Percentiles rank a stretch among this genome's conserved stretches.
phyloP scores from a whole-genome alignment of 352 stramenopile genomes.

The Aphanomyces invadans region DNA sequence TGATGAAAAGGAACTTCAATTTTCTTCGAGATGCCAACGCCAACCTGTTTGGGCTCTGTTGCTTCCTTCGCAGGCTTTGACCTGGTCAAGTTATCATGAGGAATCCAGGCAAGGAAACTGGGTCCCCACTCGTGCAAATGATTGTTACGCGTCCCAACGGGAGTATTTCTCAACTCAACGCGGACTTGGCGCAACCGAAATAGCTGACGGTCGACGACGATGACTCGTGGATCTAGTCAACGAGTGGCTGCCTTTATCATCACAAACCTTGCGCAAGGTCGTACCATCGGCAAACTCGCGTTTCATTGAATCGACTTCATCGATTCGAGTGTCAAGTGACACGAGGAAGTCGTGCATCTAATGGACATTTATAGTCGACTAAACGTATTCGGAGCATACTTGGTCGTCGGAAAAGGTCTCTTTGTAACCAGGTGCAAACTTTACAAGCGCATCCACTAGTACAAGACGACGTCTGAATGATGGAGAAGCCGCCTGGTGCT shows the following conservation, averaged over 20 bases:
- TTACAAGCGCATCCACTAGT: conserved; percentile 17
- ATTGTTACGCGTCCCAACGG: not conserved
- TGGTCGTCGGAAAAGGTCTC: not conserved
- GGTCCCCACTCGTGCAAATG: conserved; percentile 3
- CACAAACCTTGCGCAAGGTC: not conserved
- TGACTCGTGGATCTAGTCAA: conserved; percentile 3
- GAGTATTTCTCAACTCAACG: not conserved
- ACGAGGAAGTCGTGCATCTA: conserved; percentile 4
- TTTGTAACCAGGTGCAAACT: not conserved
- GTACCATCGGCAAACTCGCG: not conserved
- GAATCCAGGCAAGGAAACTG: no score
- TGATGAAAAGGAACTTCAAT: no score
- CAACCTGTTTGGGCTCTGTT: not conserved
- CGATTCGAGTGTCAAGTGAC: conserved; percentile 1
- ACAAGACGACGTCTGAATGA: not conserved
- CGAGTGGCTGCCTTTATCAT: not conserved
- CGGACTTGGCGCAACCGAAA: conserved; percentile 9
- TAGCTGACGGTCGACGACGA: conserved; percentile 1
- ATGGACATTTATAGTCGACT: not conserved
- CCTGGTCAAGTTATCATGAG: no score
- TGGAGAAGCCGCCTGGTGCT: not conserved
- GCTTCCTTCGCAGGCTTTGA: not conserved
- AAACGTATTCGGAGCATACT: not conserved
- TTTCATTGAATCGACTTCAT: conserved; percentile 9
- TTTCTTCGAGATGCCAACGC: not conserved